Conservation (phyloP, 805 yeast species). For the Sugiyamaella chiloensis region DNA sequence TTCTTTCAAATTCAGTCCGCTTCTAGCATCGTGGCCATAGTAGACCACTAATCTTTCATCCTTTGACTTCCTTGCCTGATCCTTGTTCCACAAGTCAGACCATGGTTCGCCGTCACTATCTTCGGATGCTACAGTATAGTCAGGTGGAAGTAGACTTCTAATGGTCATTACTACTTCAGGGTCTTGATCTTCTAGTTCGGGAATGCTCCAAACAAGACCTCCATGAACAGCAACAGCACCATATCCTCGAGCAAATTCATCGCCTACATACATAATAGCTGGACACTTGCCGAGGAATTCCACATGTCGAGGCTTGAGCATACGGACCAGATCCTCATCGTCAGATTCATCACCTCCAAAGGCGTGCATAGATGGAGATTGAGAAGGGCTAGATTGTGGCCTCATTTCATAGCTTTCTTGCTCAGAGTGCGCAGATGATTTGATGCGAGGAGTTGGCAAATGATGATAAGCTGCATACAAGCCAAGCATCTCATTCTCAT, state of each 20-base stretch:
- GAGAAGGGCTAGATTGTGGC: background rate
- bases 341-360: slow-evolving; percentile 13
- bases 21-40: slow-evolving; percentile 87
- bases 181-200: slow-evolving; percentile 50
- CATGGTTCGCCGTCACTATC: slow-evolving; percentile 47
- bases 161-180: slow-evolving; percentile 65
- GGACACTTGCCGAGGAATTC: slow-evolving; percentile 60
- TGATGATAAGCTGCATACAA: slow-evolving; percentile 62
- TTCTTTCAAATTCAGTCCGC: slow-evolving; percentile 63
- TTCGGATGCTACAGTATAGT: slow-evolving; percentile 56
- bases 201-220: slow-evolving; percentile 68
- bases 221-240: slow-evolving; percentile 73
- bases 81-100: slow-evolving; percentile 54
- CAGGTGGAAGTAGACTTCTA: slow-evolving; percentile 64
- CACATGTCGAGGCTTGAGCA: slow-evolving; percentile 58
- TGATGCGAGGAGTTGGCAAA: slow-evolving; percentile 31
- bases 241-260: slow-evolving; percentile 40
- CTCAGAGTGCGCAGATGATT: background rate
- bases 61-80: slow-evolving; percentile 35
- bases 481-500: slow-evolving; percentile 69
- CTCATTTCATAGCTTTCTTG: no score
- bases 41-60: slow-evolving; percentile 45
- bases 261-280: slow-evolving; percentile 59
- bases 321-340: slow-evolving; percentile 44
- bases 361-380: background rate